Evolutionary conservation across 106 monocot species (phyloP), one percentile per base, ranked within the genome.

Genomic region (Ottelia alismoides): DNA sequence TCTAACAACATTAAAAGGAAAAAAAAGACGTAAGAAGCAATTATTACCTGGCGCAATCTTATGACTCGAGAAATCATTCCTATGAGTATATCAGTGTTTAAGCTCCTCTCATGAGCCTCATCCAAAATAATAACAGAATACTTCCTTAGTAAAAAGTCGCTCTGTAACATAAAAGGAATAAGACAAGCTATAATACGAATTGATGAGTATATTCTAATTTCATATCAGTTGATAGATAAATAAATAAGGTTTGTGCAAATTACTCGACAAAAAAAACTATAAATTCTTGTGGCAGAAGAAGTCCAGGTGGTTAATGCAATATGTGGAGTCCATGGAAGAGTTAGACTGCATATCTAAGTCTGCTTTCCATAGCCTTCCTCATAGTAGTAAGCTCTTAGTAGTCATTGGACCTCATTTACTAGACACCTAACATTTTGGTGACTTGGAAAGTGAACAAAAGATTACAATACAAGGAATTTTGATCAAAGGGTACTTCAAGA

Each of bases 31-130:
- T 27, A 28, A 14, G 0, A 28, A 28, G 11, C 30, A 65, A 51
- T 25, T 51, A 23, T 51, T 18, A 98, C 98, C 65, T 98, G 61
- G 19, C 96, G 82, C 44, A 82, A 31, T 58, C 62, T 75, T 66
- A 98, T 68, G 28, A 98, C 72, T 24, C 90, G 72, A 31, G 98
- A 89, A 51, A 89, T 77, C 98, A 98, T 98, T 64, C 98, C 89
- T 30, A 98, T 75, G 19, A 98, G 82, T 60, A 98, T 82, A 67
- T 98, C 98, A 14, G 85, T 98, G 59, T 89, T 98, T 62, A 98
- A 79, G 55, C 98, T 98, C 72, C 98, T 85, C 62, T 98, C 98
- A 60, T 98, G 98, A 63, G 90, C 98, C 67, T 98, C 98, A 72
- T 98, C 98, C 30, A 98, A 56, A 54, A 98, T 83, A 22, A 98